Conservation (phyloP, 2,329 filamentous ascomycete genomes). For the Trichothecium roseum region DNA sequence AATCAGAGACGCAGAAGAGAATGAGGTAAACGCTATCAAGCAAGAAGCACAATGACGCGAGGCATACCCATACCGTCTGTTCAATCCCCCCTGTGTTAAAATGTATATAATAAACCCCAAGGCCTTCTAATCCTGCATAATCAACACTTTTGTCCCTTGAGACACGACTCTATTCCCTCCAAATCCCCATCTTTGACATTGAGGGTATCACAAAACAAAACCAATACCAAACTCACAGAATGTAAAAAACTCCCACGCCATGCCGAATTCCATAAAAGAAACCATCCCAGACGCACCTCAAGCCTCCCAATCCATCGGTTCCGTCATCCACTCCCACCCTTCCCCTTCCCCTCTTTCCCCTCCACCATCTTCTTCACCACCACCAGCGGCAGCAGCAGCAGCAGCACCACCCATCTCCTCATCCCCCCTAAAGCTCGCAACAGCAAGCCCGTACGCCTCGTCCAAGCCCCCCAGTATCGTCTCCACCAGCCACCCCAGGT, state of each 20-base stretch:
- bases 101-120: too few species aligned
- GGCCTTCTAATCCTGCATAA: too few species aligned
- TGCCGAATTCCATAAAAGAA: neutral
- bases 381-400: neutral
- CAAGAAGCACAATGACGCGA: too few species aligned
- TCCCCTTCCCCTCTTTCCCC: constrained; percentile 16
- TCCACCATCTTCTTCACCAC: constrained; percentile 5
- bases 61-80: too few species aligned
- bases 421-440: constrained; percentile 32
- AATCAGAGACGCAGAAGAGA: constrained; percentile 5
- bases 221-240: too few species aligned
- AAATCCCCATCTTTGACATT: too few species aligned
- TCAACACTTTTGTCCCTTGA: too few species aligned
- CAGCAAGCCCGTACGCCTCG: constrained; percentile 35
- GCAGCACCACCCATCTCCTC: constrained; percentile 5
- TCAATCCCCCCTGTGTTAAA: too few species aligned
- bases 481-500: constrained; percentile 48
- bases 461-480: constrained; percentile 50
- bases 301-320: constrained; percentile 25
- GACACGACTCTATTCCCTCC: too few species aligned
- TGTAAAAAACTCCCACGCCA: neutral
- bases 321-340: constrained; percentile 28
- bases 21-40: too few species aligned
- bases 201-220: constrained; percentile 1
- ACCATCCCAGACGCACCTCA: constrained; percentile 2